Evolutionary conservation across 306 rosid species (phyloP).

Genomic region (Acacia confusa): DNA sequence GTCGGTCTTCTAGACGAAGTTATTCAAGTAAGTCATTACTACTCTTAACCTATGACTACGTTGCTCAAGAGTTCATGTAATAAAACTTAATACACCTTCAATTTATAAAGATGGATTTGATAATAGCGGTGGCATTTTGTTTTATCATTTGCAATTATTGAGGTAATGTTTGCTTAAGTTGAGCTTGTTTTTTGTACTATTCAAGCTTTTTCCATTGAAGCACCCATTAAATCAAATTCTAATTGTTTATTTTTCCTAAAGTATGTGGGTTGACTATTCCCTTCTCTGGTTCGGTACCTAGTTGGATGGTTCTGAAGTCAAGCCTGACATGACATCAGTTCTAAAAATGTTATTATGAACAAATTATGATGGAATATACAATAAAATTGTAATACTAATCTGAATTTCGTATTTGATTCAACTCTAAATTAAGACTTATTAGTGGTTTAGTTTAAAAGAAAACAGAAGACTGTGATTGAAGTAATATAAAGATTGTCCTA

Average conservation of each 20-base stretch:
- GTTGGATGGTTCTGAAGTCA: constrained; percentile 6
- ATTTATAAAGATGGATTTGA: not conserved
- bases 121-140: not conserved
- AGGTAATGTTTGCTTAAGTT: not conserved
- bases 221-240: constrained; percentile 13
- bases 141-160: constrained; percentile 18
- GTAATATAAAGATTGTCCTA: constrained; percentile 15
- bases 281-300: not conserved
- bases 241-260: not conserved
- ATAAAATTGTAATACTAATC: not conserved
- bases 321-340: not conserved
- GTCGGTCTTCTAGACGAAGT: constrained; percentile 67
- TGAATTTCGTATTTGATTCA: constrained; percentile 6
- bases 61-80: constrained; percentile 1
- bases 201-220: constrained; percentile 7
- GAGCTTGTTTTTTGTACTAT: not conserved
- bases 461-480: constrained; percentile 7
- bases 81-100: not conserved
- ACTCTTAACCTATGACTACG: constrained; percentile 18
- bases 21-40: constrained; percentile 55
- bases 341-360: not conserved
- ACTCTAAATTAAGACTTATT: not conserved
- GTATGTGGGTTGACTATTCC: not conserved
- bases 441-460: not conserved
- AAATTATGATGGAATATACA: not conserved